A percentile compares a stretch with the other conserved stretches of the same genome.
phyloP scores from a whole-genome alignment of 306 rosid species.

The Gillenia trifoliata region DNA sequence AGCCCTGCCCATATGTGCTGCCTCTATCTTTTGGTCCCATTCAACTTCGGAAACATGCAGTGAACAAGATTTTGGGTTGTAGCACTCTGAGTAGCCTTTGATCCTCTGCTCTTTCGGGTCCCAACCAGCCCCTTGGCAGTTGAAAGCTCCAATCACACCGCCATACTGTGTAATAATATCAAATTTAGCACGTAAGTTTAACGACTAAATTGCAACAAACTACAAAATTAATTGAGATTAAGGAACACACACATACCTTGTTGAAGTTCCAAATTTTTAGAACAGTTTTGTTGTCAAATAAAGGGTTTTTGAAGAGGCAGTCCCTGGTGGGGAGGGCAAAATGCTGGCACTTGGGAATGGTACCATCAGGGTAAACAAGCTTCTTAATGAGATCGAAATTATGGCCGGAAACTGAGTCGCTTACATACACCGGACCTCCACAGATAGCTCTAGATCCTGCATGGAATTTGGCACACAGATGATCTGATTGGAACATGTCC shows the following conservation, averaged over 20 bases:
- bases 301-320: conserved; percentile 72
- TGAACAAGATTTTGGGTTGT: conserved; percentile 49
- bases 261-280: conserved; percentile 89
- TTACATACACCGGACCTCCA: conserved; percentile 77
- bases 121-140: conserved; percentile 96
- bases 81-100: conserved; percentile 58
- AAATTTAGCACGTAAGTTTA: background rate
- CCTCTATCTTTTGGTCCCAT: conserved; percentile 72
- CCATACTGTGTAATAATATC: conserved; percentile 44
- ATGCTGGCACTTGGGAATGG: conserved; percentile 64
- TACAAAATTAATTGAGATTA: background rate
- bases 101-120: conserved; percentile 53
- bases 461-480: conserved; percentile 72
- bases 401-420: conserved; percentile 70
- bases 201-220: background rate
- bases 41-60: conserved; percentile 69
- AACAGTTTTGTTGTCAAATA: conserved; percentile 56
- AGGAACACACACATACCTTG: conserved; percentile 54
- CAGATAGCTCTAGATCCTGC: conserved; percentile 86
- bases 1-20: conserved; percentile 46
- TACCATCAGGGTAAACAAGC: conserved; percentile 81
- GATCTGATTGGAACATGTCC: conserved; percentile 96
- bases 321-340: conserved; percentile 90
- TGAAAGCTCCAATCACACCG: conserved; percentile 85
- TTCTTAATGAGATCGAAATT: conserved; percentile 65